Evolutionary conservation across 2,329 filamentous ascomycete genomes (phyloP).

Genomic region (Malbranchea cinnamomea): DNA sequence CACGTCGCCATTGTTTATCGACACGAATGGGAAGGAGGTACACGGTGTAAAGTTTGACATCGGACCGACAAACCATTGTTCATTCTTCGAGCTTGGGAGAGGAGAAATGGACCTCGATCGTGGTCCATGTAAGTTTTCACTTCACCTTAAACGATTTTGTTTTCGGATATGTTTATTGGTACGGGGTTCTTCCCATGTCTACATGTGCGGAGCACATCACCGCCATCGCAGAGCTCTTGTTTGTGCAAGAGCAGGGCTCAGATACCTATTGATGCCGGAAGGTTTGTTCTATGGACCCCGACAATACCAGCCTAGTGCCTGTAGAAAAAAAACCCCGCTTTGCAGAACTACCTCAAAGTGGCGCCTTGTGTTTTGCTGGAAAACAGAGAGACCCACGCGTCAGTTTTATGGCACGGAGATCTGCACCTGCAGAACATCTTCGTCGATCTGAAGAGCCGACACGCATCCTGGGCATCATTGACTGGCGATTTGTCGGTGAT

Average conservation of each 20-base stretch:
- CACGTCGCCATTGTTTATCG: constrained; percentile 7
- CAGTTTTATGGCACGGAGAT: constrained; percentile 28
- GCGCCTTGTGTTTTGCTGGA: constrained; percentile 18
- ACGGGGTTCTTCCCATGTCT: constrained; percentile 19
- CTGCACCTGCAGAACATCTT: constrained; percentile 28
- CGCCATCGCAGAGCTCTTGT: constrained; percentile 20
- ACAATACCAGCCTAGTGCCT: constrained; percentile 17
- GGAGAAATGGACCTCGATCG: constrained; percentile 11
- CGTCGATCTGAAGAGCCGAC: constrained; percentile 13
- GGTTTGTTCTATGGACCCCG: constrained; percentile 15
- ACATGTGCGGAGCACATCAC: constrained; percentile 17
- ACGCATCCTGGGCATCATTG: constrained; percentile 13
- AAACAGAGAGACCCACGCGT: constrained; percentile 11
- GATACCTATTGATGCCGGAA: constrained; percentile 13
- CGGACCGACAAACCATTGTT: constrained; percentile 12
- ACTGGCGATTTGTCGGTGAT: constrained; percentile 14
- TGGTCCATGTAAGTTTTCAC: constrained; percentile 13
- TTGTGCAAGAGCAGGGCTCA: constrained; percentile 19
- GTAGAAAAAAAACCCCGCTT: constrained; percentile 16
- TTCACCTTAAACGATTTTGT: constrained; percentile 1
- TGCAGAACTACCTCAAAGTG: constrained; percentile 20
- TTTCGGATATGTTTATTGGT: constrained; percentile 4
- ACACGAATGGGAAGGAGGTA: constrained; percentile 9
- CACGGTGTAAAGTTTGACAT: constrained; percentile 9
- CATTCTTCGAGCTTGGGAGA: constrained; percentile 13